phyloP scores from a whole-genome alignment of 305 asterid species.

The Solanum aculeatissimum region DNA sequence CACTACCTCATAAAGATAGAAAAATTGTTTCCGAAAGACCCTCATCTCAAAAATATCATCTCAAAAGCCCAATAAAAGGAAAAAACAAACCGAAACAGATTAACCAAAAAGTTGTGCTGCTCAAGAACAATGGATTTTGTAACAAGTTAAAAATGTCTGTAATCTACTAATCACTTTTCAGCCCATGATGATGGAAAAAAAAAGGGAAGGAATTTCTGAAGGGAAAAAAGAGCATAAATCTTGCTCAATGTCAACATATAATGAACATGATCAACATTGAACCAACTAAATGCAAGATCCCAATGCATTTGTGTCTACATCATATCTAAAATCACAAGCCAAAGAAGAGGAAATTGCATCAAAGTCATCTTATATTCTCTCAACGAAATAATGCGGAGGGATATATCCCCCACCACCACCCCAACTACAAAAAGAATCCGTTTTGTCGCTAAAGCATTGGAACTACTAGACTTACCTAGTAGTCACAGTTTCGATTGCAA shows the following conservation, averaged over 20 bases:
- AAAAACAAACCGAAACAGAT: neutral
- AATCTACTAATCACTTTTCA: neutral
- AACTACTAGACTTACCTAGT: slow-evolving; percentile 1
- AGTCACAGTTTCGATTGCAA: slow-evolving; percentile 4
- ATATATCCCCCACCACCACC: neutral
- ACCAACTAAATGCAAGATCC: neutral
- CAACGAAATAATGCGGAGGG: neutral
- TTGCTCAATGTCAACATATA: neutral
- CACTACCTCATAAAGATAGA: no score
- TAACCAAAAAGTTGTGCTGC: neutral
- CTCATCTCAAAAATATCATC: no score
- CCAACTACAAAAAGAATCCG: neutral
- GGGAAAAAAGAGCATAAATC: neutral
- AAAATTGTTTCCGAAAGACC: no score
- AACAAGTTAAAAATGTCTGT: neutral
- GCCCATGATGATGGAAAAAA: neutral
- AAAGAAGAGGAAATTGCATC: neutral
- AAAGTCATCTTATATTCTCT: neutral
- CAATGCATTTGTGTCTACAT: neutral
- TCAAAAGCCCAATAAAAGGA: neutral
- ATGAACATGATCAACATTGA: neutral
- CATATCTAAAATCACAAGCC: neutral
- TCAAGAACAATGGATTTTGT: neutral
- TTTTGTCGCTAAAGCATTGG: neutral
- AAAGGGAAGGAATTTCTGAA: neutral